A percentile compares a stretch with the other conserved stretches of the same genome.
phyloP scores from a whole-genome alignment of 169 alveolate species.

The Eimeria acervulina region DNA sequence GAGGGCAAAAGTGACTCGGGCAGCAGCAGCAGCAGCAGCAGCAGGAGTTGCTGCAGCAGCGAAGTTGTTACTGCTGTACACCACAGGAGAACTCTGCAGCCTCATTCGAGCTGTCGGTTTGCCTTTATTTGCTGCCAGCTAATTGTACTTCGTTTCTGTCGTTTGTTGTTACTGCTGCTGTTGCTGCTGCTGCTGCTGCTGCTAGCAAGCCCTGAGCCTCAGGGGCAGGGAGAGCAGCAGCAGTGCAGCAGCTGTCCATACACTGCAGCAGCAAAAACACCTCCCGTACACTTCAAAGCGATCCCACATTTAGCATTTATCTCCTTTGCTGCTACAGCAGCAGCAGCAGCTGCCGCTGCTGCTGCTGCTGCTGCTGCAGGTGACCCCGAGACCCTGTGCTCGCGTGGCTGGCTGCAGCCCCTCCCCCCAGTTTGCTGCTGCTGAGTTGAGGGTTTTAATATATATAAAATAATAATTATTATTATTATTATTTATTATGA shows the following conservation, averaged over 20 bases:
- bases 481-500: too few species aligned
- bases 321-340: not conserved
- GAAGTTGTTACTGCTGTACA: not conserved
- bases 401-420: conserved; percentile 32
- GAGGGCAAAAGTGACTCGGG: not conserved
- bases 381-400: not conserved
- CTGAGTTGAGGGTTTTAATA: too few species aligned
- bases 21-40: too few species aligned
- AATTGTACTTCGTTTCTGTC: not conserved
- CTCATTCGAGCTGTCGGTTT: too few species aligned
- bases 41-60: not conserved
- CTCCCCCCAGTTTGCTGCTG: too few species aligned
- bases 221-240: not conserved
- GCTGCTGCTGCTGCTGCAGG: conserved; percentile 43
- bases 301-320: not conserved
- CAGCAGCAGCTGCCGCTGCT: not conserved
- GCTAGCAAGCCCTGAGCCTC: not conserved
- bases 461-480: too few species aligned
- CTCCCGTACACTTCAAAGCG: not conserved
- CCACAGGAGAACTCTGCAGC: not conserved
- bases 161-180: conserved; percentile 2
- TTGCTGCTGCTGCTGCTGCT: conserved; percentile 34
- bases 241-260: not conserved
- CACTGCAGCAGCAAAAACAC: conserved; percentile 1
- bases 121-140: not conserved